Percentiles rank a stretch among this genome's conserved stretches.
Conservation (phyloP, 208 protist genomes). For the Leishmania arabica region DNA sequence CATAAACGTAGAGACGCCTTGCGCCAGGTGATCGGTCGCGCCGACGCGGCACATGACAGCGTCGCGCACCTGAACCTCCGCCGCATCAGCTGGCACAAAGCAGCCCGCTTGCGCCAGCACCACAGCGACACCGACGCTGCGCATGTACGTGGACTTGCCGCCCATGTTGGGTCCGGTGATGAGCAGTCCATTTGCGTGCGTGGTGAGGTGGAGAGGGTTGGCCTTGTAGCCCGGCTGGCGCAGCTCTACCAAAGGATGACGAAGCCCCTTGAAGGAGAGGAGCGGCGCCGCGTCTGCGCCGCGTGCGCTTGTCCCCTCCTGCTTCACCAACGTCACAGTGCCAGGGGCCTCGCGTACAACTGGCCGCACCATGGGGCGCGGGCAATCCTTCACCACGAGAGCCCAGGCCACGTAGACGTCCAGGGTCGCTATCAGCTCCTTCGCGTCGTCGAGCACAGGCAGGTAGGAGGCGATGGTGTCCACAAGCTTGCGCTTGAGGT, state of each 20-base stretch:
- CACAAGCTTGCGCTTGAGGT: conserved; percentile 92
- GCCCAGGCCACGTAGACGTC: conserved; percentile 95
- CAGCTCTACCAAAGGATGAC: conserved; percentile 90
- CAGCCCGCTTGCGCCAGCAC: conserved; percentile 99
- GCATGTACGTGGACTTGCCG: conserved; percentile 99
- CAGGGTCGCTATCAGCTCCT: conserved; percentile 92
- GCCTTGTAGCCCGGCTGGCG: conserved; percentile 76
- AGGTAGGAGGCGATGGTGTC: conserved; percentile 94
- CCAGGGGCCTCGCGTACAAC: conserved; percentile 36
- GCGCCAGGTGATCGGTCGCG: conserved; percentile 96
- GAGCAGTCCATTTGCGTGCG: conserved; percentile 71
- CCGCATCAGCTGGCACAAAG: conserved; percentile 97
- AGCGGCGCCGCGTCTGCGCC: conserved; percentile 16
- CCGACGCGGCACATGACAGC: conserved; percentile 98
- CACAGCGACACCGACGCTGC: conserved; percentile 95
- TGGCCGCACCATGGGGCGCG: conserved; percentile 92
- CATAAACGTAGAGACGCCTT: conserved; percentile 99
- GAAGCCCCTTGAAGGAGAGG: conserved; percentile 73
- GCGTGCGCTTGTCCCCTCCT: neutral
- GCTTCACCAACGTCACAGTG: conserved; percentile 14
- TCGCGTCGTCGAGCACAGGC: conserved; percentile 94
- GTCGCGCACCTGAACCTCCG: conserved; percentile 87
- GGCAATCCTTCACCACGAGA: conserved; percentile 84
- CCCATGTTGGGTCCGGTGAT: conserved; percentile 97
- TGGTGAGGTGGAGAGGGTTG: conserved; percentile 85